These are phyloP conservation scores for Cylindrotheca fusiformis DNA, from an alignment of 108 stramenopile genomes.

Conservation along the genomic window DNA sequence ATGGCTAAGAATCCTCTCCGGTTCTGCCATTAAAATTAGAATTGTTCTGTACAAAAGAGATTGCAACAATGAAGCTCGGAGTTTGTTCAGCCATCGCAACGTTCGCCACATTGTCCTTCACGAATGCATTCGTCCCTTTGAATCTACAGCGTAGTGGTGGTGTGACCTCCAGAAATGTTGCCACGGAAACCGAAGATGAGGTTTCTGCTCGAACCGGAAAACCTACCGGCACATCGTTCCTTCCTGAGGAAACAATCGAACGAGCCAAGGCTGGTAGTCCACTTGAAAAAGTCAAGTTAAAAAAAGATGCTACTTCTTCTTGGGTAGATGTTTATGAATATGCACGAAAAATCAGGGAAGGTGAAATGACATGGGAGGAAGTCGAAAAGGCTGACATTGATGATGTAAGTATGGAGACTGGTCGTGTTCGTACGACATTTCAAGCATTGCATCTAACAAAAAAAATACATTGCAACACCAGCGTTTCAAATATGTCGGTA, in stretches of 20 bases:
- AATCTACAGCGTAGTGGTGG: not conserved
- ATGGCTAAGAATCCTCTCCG: too few species aligned
- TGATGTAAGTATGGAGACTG: constrained; percentile 63
- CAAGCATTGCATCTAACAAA: too few species aligned
- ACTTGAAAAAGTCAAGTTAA: constrained; percentile 80
- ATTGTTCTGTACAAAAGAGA: not conserved
- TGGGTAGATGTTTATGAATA: constrained; percentile 87
- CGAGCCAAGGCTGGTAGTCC: constrained; percentile 61
- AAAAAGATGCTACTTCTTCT: constrained; percentile 75
- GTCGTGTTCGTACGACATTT: too few species aligned
- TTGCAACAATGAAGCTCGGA: not conserved
- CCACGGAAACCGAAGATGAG: not conserved
- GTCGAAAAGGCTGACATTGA: constrained; percentile 83
- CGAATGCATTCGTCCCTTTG: not conserved
- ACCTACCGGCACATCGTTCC: constrained; percentile 75
- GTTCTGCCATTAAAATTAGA: too few species aligned
- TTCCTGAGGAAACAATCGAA: constrained; percentile 68
- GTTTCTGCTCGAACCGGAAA: constrained; percentile 30
- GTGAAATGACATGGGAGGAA: constrained; percentile 88
- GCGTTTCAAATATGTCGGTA: constrained; percentile 91
- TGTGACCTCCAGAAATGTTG: not conserved
- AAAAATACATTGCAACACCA: constrained; percentile 24
- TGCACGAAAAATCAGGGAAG: constrained; percentile 75
- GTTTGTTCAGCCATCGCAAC: not conserved
- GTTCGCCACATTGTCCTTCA: not conserved